A percentile compares a stretch with the other conserved stretches of the same genome.
Evolutionary conservation across 2,329 filamentous ascomycete genomes (phyloP).

Genomic region (Aspergillus puulaauensis): DNA sequence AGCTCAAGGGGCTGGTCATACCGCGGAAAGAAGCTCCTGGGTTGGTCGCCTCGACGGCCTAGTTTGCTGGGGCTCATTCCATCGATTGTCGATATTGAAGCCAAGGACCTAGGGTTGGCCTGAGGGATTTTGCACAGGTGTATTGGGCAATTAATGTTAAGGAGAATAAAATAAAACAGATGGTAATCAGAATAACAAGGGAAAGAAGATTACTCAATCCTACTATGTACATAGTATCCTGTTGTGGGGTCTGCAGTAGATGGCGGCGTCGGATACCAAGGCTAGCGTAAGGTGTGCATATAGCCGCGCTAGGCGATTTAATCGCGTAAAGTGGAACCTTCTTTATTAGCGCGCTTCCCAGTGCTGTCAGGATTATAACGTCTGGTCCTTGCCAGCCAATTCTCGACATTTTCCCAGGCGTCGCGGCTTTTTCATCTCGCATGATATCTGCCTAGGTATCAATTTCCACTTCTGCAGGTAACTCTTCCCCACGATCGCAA

Average conservation of each 20-base stretch:
- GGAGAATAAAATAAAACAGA: neutral
- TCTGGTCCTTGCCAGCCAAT: constrained; percentile 9
- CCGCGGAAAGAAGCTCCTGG: constrained; percentile 38
- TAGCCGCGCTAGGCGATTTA: constrained; percentile 15
- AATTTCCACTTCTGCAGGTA: constrained; percentile 13
- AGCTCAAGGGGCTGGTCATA: constrained; percentile 39
- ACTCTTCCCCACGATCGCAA: neutral
- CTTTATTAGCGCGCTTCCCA: neutral
- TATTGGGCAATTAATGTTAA: neutral
- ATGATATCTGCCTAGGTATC: constrained; percentile 12
- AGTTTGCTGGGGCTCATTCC: constrained; percentile 56
- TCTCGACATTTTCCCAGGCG: constrained; percentile 6
- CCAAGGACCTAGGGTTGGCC: constrained; percentile 36
- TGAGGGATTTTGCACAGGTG: constrained; percentile 1
- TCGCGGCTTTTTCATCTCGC: constrained; percentile 10
- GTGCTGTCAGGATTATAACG: constrained; percentile 4
- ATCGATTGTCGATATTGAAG: constrained; percentile 53
- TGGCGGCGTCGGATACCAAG: neutral
- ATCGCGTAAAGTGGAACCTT: constrained; percentile 4
- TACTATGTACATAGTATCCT: neutral
- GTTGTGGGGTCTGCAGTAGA: neutral
- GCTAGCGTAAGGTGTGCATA: constrained; percentile 2
- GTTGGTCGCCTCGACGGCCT: constrained; percentile 41
- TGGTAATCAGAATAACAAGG: neutral
- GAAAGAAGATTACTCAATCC: neutral